phyloP scores from a whole-genome alignment of 179 eudicot species.

The Beta lomatogona region DNA sequence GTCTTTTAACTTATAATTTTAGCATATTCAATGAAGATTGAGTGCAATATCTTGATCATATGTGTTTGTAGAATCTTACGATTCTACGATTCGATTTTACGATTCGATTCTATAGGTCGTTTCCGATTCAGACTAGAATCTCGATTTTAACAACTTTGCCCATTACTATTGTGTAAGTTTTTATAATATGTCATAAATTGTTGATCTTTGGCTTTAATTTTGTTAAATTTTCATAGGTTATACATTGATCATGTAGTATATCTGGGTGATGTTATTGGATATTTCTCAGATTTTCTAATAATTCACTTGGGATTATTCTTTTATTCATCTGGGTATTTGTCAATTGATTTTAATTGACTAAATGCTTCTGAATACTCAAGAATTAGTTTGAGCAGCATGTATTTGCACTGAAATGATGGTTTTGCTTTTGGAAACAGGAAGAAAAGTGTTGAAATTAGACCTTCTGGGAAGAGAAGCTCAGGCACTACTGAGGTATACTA shows the following conservation, averaged over 20 bases:
- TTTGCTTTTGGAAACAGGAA: constrained; percentile 42
- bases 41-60: no score
- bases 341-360: neutral
- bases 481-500: constrained; percentile 64
- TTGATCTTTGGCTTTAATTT: neutral
- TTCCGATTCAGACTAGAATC: no score
- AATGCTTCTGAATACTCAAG: neutral
- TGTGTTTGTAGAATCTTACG: no score
- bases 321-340: neutral
- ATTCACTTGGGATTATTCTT: neutral
- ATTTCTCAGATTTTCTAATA: neutral
- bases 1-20: no score
- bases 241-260: neutral
- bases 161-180: constrained; percentile 52
- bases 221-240: neutral
- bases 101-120: no score
- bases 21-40: no score
- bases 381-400: neutral
- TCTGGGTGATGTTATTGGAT: neutral
- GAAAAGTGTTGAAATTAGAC: constrained; percentile 47
- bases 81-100: no score
- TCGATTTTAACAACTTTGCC: no score
- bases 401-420: neutral
- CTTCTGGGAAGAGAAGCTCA: constrained; percentile 63
- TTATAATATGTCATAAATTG: neutral